Conservation (phyloP, 352 stramenopile species). For the Phytophthora crassamura region DNA sequence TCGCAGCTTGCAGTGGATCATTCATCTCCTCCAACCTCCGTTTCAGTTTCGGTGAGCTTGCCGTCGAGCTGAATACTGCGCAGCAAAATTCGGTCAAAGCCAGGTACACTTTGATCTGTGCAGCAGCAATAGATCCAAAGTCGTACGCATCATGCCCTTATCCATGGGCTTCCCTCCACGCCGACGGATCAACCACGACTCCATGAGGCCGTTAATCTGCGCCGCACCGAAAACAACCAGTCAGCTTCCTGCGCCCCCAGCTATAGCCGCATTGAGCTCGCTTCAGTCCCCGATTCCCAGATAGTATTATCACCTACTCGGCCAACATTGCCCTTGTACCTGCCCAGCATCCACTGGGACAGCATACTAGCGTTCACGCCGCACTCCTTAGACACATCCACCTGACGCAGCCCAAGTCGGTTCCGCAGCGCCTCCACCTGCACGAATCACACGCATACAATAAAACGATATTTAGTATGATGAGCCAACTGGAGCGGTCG, state of each 20-base stretch:
- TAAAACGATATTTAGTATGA: slow-evolving; percentile 2
- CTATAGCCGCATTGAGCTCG: not conserved
- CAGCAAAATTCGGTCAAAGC: not conserved
- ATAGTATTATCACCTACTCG: slow-evolving; percentile 48
- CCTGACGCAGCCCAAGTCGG: slow-evolving; percentile 72
- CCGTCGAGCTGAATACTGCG: slow-evolving; percentile 55
- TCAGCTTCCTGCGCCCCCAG: not conserved
- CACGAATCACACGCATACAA: not conserved
- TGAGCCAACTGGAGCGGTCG: not conserved
- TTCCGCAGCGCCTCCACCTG: slow-evolving; percentile 83
- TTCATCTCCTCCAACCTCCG: slow-evolving; percentile 64
- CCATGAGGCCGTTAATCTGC: slow-evolving; percentile 88
- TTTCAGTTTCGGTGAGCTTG: slow-evolving; percentile 78
- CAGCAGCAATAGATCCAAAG: not conserved
- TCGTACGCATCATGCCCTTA: slow-evolving; percentile 67
- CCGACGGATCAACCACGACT: slow-evolving; percentile 84
- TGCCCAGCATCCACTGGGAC: slow-evolving; percentile 87
- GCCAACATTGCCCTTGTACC: slow-evolving; percentile 86
- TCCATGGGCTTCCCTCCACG: slow-evolving; percentile 84
- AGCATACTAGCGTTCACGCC: slow-evolving; percentile 88
- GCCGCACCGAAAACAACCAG: not conserved
- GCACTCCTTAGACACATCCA: slow-evolving; percentile 88
- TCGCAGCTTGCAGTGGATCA: slow-evolving; percentile 46
- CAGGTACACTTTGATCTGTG: not conserved
- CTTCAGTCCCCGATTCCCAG: not conserved